phyloP scores from a whole-genome alignment of 176 grass and related monocot species.

The Luzula sylvatica region DNA sequence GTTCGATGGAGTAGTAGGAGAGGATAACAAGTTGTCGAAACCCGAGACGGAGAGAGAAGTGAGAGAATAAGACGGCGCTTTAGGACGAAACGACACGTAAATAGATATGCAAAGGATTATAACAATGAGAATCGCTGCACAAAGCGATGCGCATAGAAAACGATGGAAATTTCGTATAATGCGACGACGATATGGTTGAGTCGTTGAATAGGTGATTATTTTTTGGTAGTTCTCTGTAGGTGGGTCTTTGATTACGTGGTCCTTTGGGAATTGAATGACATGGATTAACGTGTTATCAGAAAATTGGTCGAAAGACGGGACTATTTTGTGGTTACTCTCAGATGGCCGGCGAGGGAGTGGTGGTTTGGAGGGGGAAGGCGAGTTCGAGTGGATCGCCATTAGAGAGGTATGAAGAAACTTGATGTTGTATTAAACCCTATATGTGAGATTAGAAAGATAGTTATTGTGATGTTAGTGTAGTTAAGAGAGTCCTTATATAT shows the following conservation, averaged over 20 bases:
- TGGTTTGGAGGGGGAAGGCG: too few species aligned
- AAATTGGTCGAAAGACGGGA: too few species aligned
- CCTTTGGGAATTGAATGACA: constrained; percentile 18
- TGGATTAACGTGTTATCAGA: not conserved
- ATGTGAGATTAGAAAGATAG: too few species aligned
- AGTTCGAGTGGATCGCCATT: too few species aligned
- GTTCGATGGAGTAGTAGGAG: not conserved
- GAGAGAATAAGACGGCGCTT: constrained; percentile 49
- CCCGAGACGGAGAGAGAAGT: constrained; percentile 33
- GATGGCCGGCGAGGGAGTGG: too few species aligned
- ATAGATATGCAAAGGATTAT: constrained; percentile 8
- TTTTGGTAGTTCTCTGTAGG: not conserved
- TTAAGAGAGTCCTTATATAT: too few species aligned
- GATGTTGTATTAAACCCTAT: too few species aligned
- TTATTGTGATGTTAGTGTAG: too few species aligned
- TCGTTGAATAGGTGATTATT: not conserved
- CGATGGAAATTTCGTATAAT: constrained; percentile 21
- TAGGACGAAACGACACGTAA: constrained; percentile 58
- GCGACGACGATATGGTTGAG: constrained; percentile 3
- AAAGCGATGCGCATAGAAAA: not conserved
- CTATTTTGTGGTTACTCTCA: too few species aligned
- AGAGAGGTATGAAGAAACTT: too few species aligned
- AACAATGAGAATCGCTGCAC: constrained; percentile 21
- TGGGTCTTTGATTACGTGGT: constrained; percentile 16
- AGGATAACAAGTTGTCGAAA: constrained; percentile 15